Base-by-base conservation (phyloP, 2,329 filamentous ascomycete species). In the Botrytis fragariae region DNA sequence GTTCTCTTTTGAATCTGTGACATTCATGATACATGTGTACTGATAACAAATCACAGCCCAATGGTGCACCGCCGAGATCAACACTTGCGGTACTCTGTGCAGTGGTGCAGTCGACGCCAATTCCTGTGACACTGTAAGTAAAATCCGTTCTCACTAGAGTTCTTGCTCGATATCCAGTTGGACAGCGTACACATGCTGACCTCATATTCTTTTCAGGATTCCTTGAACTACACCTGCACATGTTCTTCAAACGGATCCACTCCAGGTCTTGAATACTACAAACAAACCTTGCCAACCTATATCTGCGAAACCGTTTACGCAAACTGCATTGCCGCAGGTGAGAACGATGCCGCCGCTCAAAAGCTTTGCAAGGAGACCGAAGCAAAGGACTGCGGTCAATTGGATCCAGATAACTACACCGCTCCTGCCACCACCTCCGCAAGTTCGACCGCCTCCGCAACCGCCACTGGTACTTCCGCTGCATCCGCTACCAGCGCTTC, bases 41-140 rank as follows among this genome's bases (percentile, higher is more conserved):
- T 80, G 68, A 79, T 74, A 25, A 59, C 74, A 32, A 48, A 70
- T 59, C 42, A 68, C 74, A 87, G 86, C 79, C 75, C 78, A 82
- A 73, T 91, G 89, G 89, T 92, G 90, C 80, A 81, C 82, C 71
- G 87, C 85, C 75, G 84, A 91, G 83, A 82, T 82, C 74, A 89
- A 89, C 82, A 86, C 85, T 62, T 92, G 90, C 83, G 87, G 87
- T 25, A 80, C 85, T 73, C 84, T 91, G 76, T 92, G 90, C 82
- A 84, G 84, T 75, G 85, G 85, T 75, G 79, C 81, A 75, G 82
- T 84, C 76, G 82, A 79, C 75, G 7, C 32, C 78, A 79, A 75
- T 91, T 91, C 83, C 67, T 92, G 90, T 80, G 84, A 88, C 75
- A 62, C 82, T 51, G 90, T 92, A 85, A 80, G 87, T 82, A 65